These are phyloP conservation scores for Apiospora saccharicola DNA, from an alignment of 2,329 filamentous ascomycete species.

Conservation along the genomic window DNA sequence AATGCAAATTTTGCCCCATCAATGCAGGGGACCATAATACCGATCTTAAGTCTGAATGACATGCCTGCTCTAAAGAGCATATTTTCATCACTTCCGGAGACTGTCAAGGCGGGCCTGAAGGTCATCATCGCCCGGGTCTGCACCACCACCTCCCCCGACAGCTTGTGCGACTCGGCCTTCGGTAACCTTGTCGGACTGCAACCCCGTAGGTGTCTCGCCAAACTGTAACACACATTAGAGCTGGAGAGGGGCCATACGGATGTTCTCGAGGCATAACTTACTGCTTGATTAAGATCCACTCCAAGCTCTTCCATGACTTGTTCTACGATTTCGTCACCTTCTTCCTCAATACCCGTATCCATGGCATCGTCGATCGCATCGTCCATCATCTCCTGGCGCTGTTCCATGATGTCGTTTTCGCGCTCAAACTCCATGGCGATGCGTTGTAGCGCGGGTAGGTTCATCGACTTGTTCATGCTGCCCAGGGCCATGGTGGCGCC, in stretches of 20 bases:
- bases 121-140: slow-evolving; percentile 82
- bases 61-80: background rate
- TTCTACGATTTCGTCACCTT: slow-evolving; percentile 95
- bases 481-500: slow-evolving; percentile 91
- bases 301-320: slow-evolving; percentile 97
- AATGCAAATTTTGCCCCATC: background rate
- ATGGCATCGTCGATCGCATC: slow-evolving; percentile 98
- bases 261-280: slow-evolving; percentile 54
- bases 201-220: slow-evolving; percentile 86
- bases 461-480: slow-evolving; percentile 98
- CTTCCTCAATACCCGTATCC: slow-evolving; percentile 87
- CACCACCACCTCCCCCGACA: slow-evolving; percentile 68
- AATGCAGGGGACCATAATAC: background rate
- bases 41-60: background rate
- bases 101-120: slow-evolving; percentile 93
- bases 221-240: slow-evolving; percentile 62
- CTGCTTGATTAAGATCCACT: slow-evolving; percentile 87
- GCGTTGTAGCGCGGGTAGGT: slow-evolving; percentile 90
- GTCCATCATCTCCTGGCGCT: slow-evolving; percentile 99
- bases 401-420: slow-evolving; percentile 99
- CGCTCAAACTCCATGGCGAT: slow-evolving; percentile 99
- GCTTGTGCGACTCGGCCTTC: slow-evolving; percentile 88
- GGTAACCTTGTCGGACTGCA: slow-evolving; percentile 76
- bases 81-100: slow-evolving; percentile 63
- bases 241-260: background rate